These are phyloP conservation scores for Diaporthe destruens DNA, from an alignment of 2,329 filamentous ascomycete genomes.

Conservation along the genomic window DNA sequence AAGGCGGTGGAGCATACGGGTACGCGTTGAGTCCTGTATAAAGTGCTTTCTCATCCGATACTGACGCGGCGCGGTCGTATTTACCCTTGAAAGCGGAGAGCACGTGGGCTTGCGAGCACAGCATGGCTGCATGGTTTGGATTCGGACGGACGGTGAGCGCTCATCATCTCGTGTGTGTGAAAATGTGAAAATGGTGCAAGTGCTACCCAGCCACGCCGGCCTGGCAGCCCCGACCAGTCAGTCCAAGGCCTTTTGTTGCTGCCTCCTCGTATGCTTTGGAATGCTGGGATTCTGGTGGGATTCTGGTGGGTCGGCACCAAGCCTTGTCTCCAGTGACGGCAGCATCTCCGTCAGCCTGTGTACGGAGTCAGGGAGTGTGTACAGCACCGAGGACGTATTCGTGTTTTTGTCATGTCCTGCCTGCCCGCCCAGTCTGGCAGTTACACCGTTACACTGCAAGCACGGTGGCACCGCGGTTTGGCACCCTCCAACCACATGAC, in stretches of 20 bases:
- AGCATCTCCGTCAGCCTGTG: neutral
- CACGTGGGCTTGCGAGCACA: slow-evolving; percentile 16
- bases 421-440: too few relatives aligned
- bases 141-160: neutral
- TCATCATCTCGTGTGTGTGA: neutral
- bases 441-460: slow-evolving; percentile 25
- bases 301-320: slow-evolving; percentile 11
- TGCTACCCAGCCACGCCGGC: slow-evolving; percentile 15
- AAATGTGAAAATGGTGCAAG: neutral
- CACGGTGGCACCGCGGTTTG: neutral
- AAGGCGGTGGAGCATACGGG: slow-evolving; percentile 3
- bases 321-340: slow-evolving; percentile 12
- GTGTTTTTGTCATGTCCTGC: slow-evolving; percentile 19
- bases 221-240: neutral
- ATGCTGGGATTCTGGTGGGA: slow-evolving; percentile 25
- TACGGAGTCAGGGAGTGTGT: too few relatives aligned
- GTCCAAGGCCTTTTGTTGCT: neutral
- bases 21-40: neutral
- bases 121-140: slow-evolving; percentile 29
- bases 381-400: too few relatives aligned
- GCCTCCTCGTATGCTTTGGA: slow-evolving; percentile 27
- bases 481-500: neutral
- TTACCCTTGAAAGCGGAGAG: slow-evolving; percentile 16
- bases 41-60: slow-evolving; percentile 25
- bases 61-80: slow-evolving; percentile 40